These are phyloP conservation scores for Fusarium armeniacum DNA, from an alignment of 2,329 filamentous ascomycete species.

Conservation along the genomic window DNA sequence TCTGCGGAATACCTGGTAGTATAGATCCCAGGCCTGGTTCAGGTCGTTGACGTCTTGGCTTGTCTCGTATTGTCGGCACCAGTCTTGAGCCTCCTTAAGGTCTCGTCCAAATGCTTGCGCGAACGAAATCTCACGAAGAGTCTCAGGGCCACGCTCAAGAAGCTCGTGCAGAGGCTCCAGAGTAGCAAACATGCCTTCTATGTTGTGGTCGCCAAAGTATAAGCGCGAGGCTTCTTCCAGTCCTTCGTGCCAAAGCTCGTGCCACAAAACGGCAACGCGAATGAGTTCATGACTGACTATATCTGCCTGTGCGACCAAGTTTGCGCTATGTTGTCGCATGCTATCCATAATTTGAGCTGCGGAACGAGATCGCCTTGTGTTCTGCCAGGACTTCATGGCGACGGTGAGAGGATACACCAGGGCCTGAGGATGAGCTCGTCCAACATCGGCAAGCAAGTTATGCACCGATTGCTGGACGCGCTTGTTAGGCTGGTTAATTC, in stretches of 20 bases:
- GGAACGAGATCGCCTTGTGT: constrained; percentile 85
- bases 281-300: constrained; percentile 97
- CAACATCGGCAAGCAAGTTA: constrained; percentile 91
- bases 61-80: constrained; percentile 91
- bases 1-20: constrained; percentile 97
- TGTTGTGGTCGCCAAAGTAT: constrained; percentile 98
- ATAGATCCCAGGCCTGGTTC: constrained; percentile 98
- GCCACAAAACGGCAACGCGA: constrained; percentile 96
- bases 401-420: constrained; percentile 97
- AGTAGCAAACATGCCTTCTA: constrained; percentile 95
- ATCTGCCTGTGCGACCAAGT: constrained; percentile 94
- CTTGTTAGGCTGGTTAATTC: constrained; percentile 95
- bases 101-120: constrained; percentile 97
- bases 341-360: constrained; percentile 97
- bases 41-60: constrained; percentile 94
- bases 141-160: constrained; percentile 91
- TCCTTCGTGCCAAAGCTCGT: constrained; percentile 98
- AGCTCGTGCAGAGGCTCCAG: constrained; percentile 92
- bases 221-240: constrained; percentile 95
- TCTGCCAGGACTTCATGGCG: constrained; percentile 93
- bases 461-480: constrained; percentile 92
- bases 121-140: constrained; percentile 95
- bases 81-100: constrained; percentile 93
- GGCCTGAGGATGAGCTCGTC: constrained; percentile 93
- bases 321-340: constrained; percentile 94